Conservation (phyloP, 2,329 filamentous ascomycete species). For the Onygenales sp. region DNA sequence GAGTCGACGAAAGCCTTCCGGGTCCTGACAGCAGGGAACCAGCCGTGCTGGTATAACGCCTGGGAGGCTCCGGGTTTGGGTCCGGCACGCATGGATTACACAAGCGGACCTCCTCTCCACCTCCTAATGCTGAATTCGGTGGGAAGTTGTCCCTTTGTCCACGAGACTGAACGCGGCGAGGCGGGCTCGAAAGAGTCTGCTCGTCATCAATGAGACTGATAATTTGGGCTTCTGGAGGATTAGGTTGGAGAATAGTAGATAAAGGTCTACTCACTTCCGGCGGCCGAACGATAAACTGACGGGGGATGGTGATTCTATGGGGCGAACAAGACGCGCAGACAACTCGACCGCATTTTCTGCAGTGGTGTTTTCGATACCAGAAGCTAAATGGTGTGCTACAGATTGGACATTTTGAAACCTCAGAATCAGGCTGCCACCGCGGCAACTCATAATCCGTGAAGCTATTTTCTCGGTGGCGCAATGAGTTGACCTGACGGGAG, state of each 20-base stretch:
- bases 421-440: constrained; percentile 79
- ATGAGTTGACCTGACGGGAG: constrained; percentile 13
- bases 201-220: constrained; percentile 37
- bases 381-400: constrained; percentile 72
- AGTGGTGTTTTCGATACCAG: constrained; percentile 86
- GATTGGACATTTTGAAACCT: constrained; percentile 76
- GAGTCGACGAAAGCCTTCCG: background rate
- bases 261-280: constrained; percentile 41
- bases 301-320: constrained; percentile 87
- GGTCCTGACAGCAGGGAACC: background rate
- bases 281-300: constrained; percentile 83
- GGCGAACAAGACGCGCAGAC: constrained; percentile 87
- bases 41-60: constrained; percentile 17
- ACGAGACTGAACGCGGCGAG: constrained; percentile 4
- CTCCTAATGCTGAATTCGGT: constrained; percentile 45
- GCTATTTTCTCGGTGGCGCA: constrained; percentile 17
- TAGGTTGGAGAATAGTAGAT: constrained; percentile 31
- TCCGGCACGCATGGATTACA: constrained; percentile 67
- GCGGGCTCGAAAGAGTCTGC: constrained; percentile 9
- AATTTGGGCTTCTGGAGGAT: constrained; percentile 36
- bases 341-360: constrained; percentile 89
- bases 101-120: constrained; percentile 58
- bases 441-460: constrained; percentile 50
- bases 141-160: constrained; percentile 16
- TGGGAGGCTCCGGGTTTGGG: constrained; percentile 51